These are phyloP conservation scores for Leishmania tropica DNA, from an alignment of 208 protist genomes.

Conservation along the genomic window DNA sequence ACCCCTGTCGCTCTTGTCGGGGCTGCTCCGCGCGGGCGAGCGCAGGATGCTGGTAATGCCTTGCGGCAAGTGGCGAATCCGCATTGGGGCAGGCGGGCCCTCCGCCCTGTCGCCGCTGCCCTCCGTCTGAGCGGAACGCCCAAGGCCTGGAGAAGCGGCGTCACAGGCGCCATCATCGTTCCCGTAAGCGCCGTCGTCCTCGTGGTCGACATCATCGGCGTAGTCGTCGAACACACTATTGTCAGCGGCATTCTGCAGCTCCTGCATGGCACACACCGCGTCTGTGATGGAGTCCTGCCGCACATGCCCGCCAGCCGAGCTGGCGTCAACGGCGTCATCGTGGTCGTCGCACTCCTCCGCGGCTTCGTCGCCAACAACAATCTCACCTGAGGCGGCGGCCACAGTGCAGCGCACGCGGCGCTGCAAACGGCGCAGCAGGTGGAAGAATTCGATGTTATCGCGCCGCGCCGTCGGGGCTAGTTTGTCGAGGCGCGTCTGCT, in stretches of 20 bases:
- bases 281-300: conserved; percentile 2
- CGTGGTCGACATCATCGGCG: conserved; percentile 22
- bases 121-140: background rate
- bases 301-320: background rate
- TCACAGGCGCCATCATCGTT: conserved; percentile 1
- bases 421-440: conserved; percentile 67
- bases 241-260: conserved; percentile 70
- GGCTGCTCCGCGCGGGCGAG: conserved; percentile 1
- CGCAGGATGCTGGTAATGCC: conserved; percentile 28
- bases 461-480: conserved; percentile 51
- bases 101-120: background rate
- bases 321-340: conserved; percentile 10
- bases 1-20: background rate
- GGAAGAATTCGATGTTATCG: conserved; percentile 75
- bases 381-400: conserved; percentile 53
- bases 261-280: conserved; percentile 38
- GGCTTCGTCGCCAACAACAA: conserved; percentile 25
- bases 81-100: background rate
- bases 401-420: conserved; percentile 50
- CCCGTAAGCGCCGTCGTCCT: conserved; percentile 7
- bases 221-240: conserved; percentile 78
- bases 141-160: background rate
- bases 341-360: conserved; percentile 25
- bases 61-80: conserved; percentile 19
- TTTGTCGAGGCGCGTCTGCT: conserved; percentile 64